Evolutionary conservation across 352 stramenopile genomes (phyloP), one percentile per base, ranked within the genome.

Genomic region (Phytophthora sp.): DNA sequence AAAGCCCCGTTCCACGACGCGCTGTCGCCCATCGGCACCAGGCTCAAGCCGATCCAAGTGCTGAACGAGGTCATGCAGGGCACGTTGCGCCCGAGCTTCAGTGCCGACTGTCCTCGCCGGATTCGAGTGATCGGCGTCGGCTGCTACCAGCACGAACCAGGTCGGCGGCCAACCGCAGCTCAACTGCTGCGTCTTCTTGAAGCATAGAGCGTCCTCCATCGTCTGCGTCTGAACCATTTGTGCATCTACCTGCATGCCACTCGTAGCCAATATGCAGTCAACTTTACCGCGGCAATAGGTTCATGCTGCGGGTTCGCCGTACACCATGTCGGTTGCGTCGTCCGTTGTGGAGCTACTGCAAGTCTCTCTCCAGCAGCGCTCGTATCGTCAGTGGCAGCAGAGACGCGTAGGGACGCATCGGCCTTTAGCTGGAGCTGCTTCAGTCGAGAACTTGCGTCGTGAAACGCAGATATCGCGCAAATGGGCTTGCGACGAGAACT

Each of bases 31-130:
- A 49, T 65, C 2, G 72, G 68, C 13, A 62, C 63, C 12, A 67
- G 54, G 43, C 66, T 80, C 12, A 77, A 77, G 46, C 68, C 72
- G 6, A 72, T 77, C 24, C 68, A 80, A 43, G 69, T 80, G 20
- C 37, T 80, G 30, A 80, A 77, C 34, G 60, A 76, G 31, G 68
- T 77, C n/a, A 69, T 76, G 50, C 66, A 76, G n/a, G 77, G 77
- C 15, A 77, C 66, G 11, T 50, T 86, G 27, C 74, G 76, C 37
- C 78, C 78, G 24, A 76, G 50, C 24, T 84, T 87, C 56, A 76
- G 39, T 24, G 53, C 52, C 6, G 27, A 72, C 9, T 89, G 77
- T 53, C 79, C 81, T 32, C 48, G 62, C 12, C 63, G 57, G 3
- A 73, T 86, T 50, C 61, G 53, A 38, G 62, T 78, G 11, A 68